These are phyloP conservation scores for Coniella vitis DNA, from an alignment of 2,329 filamentous ascomycete species.

Conservation along the genomic window DNA sequence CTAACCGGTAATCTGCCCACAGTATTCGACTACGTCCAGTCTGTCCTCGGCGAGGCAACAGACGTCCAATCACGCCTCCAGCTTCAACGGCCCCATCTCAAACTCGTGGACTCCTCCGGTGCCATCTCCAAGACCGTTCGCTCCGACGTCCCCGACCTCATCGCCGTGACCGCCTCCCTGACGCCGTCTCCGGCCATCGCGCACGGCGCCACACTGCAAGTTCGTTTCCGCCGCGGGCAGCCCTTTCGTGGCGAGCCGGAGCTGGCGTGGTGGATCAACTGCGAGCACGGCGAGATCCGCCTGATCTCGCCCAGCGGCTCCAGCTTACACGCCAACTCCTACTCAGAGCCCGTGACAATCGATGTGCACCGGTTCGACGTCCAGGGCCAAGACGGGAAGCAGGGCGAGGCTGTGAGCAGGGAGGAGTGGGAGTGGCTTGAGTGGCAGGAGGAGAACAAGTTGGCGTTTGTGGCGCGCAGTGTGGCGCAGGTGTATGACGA, in stretches of 20 bases:
- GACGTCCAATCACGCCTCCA: slow-evolving; percentile 34
- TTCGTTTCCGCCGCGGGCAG: slow-evolving; percentile 37
- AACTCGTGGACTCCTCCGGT: slow-evolving; percentile 27
- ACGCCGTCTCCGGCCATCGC: slow-evolving; percentile 18
- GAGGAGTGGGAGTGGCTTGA: slow-evolving; percentile 38
- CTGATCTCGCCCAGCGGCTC: slow-evolving; percentile 26
- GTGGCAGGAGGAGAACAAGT: slow-evolving; percentile 34
- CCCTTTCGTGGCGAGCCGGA: slow-evolving; percentile 36
- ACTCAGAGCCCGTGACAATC: slow-evolving; percentile 35
- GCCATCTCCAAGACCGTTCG: slow-evolving; percentile 26
- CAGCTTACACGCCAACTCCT: slow-evolving; percentile 25
- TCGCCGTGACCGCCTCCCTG: slow-evolving; percentile 27
- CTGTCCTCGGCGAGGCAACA: slow-evolving; percentile 38
- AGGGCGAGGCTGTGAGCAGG: slow-evolving; percentile 32
- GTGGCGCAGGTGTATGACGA: slow-evolving; percentile 52
- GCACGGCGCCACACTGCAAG: slow-evolving; percentile 29
- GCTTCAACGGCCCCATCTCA: slow-evolving; percentile 35
- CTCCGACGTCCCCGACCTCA: slow-evolving; percentile 23
- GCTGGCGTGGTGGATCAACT: slow-evolving; percentile 40
- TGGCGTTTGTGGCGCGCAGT: slow-evolving; percentile 38
- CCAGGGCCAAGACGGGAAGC: no score
- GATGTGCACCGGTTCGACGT: slow-evolving; percentile 43
- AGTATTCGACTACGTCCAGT: slow-evolving; percentile 41
- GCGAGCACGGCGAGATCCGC: slow-evolving; percentile 39
- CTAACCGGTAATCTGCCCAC: neutral